Conservation (phyloP, 2,329 filamentous ascomycete species). For the Bisporella sp. region DNA sequence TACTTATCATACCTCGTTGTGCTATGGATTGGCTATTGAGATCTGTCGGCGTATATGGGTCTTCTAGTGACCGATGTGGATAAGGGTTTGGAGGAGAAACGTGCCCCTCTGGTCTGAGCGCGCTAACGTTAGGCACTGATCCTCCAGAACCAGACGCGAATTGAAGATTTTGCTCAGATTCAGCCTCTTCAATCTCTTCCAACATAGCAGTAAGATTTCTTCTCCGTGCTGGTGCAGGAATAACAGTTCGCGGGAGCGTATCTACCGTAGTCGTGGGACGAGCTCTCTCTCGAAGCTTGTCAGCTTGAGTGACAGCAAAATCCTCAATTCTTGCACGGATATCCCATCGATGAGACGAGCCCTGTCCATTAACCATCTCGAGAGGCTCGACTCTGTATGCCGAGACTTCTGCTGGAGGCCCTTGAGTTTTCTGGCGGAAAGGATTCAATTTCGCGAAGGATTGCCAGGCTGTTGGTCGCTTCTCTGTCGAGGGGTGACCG, state of each 20-base stretch:
- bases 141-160: not conserved
- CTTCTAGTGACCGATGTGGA: slow-evolving; percentile 12
- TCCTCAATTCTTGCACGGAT: slow-evolving; percentile 50
- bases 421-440: slow-evolving; percentile 20
- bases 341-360: slow-evolving; percentile 41
- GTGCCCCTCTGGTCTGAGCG: not conserved
- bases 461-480: slow-evolving; percentile 7
- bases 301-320: slow-evolving; percentile 54
- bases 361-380: slow-evolving; percentile 12
- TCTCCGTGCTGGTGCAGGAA: slow-evolving; percentile 53
- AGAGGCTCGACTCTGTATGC: slow-evolving; percentile 17
- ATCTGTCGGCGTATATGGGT: slow-evolving; percentile 22
- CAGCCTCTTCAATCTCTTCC: slow-evolving; percentile 43
- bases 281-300: slow-evolving; percentile 50
- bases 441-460: slow-evolving; percentile 20
- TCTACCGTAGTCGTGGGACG: slow-evolving; percentile 47
- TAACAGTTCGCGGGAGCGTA: slow-evolving; percentile 50
- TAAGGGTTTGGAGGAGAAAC: not conserved
- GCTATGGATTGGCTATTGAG: slow-evolving; percentile 17
- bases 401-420: slow-evolving; percentile 25
- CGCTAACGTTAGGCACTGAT: not conserved
- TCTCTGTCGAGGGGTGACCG: slow-evolving; percentile 1
- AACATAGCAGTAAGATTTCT: slow-evolving; percentile 50
- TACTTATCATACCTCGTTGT: slow-evolving; percentile 22
- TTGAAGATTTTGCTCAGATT: slow-evolving; percentile 3